phyloP scores from a whole-genome alignment of 2,329 filamentous ascomycete species.

The Fulvia fulva region DNA sequence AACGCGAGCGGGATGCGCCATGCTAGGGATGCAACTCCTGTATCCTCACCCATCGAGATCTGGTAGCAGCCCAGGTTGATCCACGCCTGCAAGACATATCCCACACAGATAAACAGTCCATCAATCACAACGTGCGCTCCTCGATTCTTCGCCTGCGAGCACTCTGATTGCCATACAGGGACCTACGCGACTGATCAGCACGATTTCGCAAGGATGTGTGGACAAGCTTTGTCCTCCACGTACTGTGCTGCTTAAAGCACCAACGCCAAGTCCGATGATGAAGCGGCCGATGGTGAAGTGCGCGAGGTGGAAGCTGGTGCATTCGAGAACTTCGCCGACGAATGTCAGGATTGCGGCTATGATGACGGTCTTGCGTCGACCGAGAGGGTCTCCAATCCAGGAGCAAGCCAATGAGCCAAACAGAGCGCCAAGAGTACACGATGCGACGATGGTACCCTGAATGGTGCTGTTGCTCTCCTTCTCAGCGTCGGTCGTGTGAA shows the following conservation, averaged over 20 bases:
- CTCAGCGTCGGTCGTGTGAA: constrained; percentile 34
- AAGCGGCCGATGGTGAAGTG: constrained; percentile 47
- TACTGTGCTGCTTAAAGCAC: constrained; percentile 39
- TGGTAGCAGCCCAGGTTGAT: constrained; percentile 45
- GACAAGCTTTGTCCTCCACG: background rate
- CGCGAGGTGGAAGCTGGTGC: constrained; percentile 42
- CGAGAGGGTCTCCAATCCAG: constrained; percentile 44
- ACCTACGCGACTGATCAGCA: constrained; percentile 17
- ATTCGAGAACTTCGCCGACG: constrained; percentile 44
- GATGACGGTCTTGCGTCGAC: constrained; percentile 45
- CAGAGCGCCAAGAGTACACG: constrained; percentile 46
- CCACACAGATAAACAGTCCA: constrained; percentile 45
- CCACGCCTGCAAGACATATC: constrained; percentile 47
- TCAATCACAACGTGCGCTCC: constrained; percentile 42
- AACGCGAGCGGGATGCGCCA: constrained; percentile 47
- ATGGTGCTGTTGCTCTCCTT: constrained; percentile 45
- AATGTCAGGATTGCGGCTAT: constrained; percentile 39
- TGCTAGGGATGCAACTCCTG: constrained; percentile 33
- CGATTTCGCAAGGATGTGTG: background rate
- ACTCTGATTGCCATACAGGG: constrained; percentile 46
- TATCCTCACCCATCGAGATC: constrained; percentile 18
- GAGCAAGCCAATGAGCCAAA: constrained; percentile 46
- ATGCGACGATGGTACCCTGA: constrained; percentile 40
- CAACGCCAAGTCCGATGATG: constrained; percentile 44
- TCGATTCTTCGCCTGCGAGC: constrained; percentile 37